phyloP scores from a whole-genome alignment of 768 basidiomycete species.

The Cystofilobasidium capitatum region DNA sequence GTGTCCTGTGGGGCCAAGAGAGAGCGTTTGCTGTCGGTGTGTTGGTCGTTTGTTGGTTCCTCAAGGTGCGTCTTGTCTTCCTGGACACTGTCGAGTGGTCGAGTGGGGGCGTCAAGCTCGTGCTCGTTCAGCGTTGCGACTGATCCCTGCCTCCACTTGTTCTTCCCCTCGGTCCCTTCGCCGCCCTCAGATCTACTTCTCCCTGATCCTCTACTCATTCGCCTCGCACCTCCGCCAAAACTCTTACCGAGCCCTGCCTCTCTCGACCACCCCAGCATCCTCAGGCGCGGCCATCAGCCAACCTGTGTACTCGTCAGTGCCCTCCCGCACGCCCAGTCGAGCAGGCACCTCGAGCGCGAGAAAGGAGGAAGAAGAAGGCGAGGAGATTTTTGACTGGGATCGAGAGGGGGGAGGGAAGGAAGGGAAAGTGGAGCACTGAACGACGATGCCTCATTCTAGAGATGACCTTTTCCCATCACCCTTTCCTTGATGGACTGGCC shows the following conservation, averaged over 20 bases:
- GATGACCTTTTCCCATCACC: too few species aligned
- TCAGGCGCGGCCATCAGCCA: too few species aligned
- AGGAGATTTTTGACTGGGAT: too few species aligned
- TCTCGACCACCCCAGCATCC: conserved; percentile 20
- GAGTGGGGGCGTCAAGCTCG: neutral
- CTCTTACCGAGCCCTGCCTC: conserved; percentile 71
- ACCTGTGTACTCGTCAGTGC: too few species aligned
- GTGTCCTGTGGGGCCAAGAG: conserved; percentile 79
- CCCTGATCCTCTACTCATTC: conserved; percentile 80
- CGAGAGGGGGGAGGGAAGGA: too few species aligned
- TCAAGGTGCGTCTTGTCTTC: conserved; percentile 54
- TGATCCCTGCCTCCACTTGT: neutral
- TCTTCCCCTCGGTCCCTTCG: neutral
- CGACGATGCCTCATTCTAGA: too few species aligned
- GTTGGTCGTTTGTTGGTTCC: conserved; percentile 71
- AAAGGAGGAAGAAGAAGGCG: too few species aligned
- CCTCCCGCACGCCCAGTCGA: too few species aligned
- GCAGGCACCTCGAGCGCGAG: too few species aligned
- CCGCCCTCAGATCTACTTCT: conserved; percentile 72
- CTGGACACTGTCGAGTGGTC: neutral
- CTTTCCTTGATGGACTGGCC: too few species aligned
- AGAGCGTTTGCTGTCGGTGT: conserved; percentile 68
- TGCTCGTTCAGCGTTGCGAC: neutral
- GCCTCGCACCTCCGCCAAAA: conserved; percentile 84
- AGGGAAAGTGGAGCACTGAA: too few species aligned